These are phyloP conservation scores for Scheffersomyces titani DNA, from an alignment of 1,139 yeast species.

Conservation along the genomic window DNA sequence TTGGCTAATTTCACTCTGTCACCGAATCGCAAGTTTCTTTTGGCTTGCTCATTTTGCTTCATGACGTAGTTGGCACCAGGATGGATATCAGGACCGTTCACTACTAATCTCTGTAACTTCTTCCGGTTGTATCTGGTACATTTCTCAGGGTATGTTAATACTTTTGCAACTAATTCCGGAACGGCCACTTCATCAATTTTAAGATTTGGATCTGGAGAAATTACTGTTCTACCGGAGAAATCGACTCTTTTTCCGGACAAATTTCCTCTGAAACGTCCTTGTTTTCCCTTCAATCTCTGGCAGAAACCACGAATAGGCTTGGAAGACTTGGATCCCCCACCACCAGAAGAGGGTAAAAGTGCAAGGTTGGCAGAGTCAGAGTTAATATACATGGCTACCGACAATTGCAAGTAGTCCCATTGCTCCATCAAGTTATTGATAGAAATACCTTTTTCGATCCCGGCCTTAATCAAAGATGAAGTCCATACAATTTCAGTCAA, in stretches of 20 bases:
- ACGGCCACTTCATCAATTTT: conserved; percentile 97
- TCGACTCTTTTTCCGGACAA: conserved; percentile 98
- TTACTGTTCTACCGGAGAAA: conserved; percentile 97
- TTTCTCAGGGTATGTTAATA: conserved; percentile 92
- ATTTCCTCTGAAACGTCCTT: conserved; percentile 98
- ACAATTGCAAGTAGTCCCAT: conserved; percentile 95
- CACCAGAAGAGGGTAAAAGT: conserved; percentile 60
- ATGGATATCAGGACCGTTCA: conserved; percentile 84
- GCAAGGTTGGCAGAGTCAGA: conserved; percentile 93
- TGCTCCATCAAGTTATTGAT: conserved; percentile 95
- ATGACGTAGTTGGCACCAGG: conserved; percentile 96
- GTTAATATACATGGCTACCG: conserved; percentile 96
- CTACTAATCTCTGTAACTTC: conserved; percentile 70
- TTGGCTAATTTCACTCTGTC: conserved; percentile 78
- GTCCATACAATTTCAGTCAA: conserved; percentile 97
- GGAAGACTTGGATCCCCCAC: conserved; percentile 55
- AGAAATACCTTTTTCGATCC: conserved; percentile 91
- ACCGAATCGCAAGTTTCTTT: conserved; percentile 88
- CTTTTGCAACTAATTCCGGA: conserved; percentile 95
- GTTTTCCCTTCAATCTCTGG: conserved; percentile 97
- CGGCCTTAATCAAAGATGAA: conserved; percentile 87
- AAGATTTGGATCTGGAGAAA: conserved; percentile 97
- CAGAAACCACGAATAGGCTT: conserved; percentile 96
- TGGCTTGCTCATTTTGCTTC: conserved; percentile 80
- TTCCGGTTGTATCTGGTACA: conserved; percentile 85